These are phyloP conservation scores for Aureobasidium sp. DNA, from an alignment of 2,329 filamentous ascomycete species.

Conservation along the genomic window DNA sequence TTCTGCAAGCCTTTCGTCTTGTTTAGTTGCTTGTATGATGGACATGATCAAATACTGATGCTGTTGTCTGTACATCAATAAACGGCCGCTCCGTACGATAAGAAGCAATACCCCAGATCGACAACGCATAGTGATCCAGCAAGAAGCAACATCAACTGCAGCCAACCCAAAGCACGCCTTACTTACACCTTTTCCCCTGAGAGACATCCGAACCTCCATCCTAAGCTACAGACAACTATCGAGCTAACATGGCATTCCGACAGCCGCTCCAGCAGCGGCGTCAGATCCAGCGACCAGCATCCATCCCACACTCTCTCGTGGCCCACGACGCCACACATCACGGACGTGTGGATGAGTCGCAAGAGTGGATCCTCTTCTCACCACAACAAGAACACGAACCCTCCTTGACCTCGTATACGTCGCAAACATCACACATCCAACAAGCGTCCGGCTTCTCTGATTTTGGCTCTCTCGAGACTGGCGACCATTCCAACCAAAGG, in stretches of 20 bases:
- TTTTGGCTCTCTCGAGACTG: constrained; percentile 68
- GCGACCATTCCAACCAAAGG: constrained; percentile 50
- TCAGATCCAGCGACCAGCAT: constrained; percentile 21
- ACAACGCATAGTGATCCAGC: background rate
- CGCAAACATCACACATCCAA: constrained; percentile 57
- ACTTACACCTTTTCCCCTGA: background rate
- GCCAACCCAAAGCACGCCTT: background rate
- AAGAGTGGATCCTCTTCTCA: constrained; percentile 96
- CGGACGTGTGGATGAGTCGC: constrained; percentile 58
- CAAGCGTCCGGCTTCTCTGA: constrained; percentile 71
- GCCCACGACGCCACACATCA: constrained; percentile 31
- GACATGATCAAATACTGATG: constrained; percentile 2
- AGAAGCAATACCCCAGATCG: constrained; percentile 14
- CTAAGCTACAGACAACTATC: background rate
- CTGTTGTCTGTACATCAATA: background rate
- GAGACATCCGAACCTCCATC: background rate
- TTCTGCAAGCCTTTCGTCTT: background rate
- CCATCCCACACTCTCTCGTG: constrained; percentile 17
- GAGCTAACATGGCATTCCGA: constrained; percentile 26
- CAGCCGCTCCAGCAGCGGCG: constrained; percentile 29
- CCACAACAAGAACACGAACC: constrained; percentile 46
- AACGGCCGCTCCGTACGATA: background rate
- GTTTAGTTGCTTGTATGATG: background rate
- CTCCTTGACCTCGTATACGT: constrained; percentile 60
- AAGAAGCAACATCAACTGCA: constrained; percentile 4